These are phyloP conservation scores for Amylocarpus encephaloides DNA, from an alignment of 2,329 filamentous ascomycete species.

Conservation along the genomic window DNA sequence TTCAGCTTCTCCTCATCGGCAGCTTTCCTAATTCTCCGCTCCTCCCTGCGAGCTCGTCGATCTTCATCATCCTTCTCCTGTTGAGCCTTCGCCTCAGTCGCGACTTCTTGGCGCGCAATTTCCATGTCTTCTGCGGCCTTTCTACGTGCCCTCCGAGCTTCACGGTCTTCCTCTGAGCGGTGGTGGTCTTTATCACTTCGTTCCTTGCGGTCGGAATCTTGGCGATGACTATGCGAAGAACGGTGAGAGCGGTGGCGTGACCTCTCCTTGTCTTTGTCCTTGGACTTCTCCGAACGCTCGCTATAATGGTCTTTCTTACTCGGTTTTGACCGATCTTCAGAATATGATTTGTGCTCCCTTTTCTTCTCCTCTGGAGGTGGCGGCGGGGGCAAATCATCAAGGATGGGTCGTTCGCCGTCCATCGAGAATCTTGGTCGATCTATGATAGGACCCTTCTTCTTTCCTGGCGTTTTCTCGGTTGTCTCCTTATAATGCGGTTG, in stretches of 20 bases:
- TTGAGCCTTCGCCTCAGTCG: constrained; percentile 14
- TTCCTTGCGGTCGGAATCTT: constrained; percentile 12
- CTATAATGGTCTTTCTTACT: neutral
- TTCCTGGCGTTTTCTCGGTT: constrained; percentile 1
- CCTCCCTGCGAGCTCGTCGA: constrained; percentile 17
- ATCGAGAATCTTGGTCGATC: constrained; percentile 19
- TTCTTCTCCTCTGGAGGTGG: neutral
- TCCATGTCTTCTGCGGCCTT: constrained; percentile 22
- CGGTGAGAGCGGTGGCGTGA: constrained; percentile 14
- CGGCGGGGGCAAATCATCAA: neutral
- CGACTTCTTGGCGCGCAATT: constrained; percentile 20
- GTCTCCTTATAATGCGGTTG: constrained; percentile 22
- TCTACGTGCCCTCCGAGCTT: constrained; percentile 18
- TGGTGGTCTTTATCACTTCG: constrained; percentile 16
- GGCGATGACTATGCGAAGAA: constrained; percentile 5
- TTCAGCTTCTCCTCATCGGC: constrained; percentile 18
- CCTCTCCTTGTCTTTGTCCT: no score
- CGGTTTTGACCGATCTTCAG: constrained; percentile 3
- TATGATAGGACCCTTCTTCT: constrained; percentile 13
- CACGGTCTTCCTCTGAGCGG: constrained; percentile 21
- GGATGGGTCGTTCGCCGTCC: constrained; percentile 12
- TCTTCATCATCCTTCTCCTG: constrained; percentile 24
- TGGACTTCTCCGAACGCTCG: neutral
- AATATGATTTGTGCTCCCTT: constrained; percentile 2
- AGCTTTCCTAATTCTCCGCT: constrained; percentile 16